phyloP scores from a whole-genome alignment of 2,329 filamentous ascomycete genomes.

The Davidsoniella australis region DNA sequence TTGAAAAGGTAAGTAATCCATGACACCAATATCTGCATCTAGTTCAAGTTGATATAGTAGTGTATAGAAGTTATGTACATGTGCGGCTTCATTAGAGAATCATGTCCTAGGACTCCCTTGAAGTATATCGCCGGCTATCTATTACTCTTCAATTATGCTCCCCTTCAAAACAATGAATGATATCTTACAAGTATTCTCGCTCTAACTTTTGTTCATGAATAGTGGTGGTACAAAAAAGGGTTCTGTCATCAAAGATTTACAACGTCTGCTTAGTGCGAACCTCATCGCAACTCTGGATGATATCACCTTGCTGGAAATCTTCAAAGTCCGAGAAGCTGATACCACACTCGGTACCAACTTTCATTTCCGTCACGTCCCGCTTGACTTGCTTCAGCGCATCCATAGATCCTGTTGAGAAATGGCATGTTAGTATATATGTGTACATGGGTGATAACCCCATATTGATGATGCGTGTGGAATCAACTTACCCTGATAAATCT shows the following conservation, averaged over 20 bases:
- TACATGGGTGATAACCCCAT: conserved; percentile 13
- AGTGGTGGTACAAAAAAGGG: neutral
- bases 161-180: too few relatives aligned
- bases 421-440: neutral
- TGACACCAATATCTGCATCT: too few relatives aligned
- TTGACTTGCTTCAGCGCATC: conserved; percentile 78
- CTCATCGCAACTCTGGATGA: conserved; percentile 77
- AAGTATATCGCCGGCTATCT: too few relatives aligned
- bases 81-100: too few relatives aligned
- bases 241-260: conserved; percentile 19
- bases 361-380: conserved; percentile 78
- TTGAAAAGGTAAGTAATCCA: too few relatives aligned
- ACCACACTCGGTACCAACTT: conserved; percentile 86
- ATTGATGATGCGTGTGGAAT: conserved; percentile 2
- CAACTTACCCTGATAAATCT: conserved; percentile 64
- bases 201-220: neutral
- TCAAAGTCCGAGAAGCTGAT: conserved; percentile 70
- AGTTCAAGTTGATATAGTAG: neutral
- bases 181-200: too few relatives aligned
- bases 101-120: too few relatives aligned
- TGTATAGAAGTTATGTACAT: neutral
- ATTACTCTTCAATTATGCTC: too few relatives aligned
- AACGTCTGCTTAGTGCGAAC: conserved; percentile 49
- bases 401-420: conserved; percentile 43
- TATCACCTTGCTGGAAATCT: conserved; percentile 63